Evolutionary conservation across 495 filamentous ascomycete genomes (phyloP).

Genomic region (Aspergillus asperescens): DNA sequence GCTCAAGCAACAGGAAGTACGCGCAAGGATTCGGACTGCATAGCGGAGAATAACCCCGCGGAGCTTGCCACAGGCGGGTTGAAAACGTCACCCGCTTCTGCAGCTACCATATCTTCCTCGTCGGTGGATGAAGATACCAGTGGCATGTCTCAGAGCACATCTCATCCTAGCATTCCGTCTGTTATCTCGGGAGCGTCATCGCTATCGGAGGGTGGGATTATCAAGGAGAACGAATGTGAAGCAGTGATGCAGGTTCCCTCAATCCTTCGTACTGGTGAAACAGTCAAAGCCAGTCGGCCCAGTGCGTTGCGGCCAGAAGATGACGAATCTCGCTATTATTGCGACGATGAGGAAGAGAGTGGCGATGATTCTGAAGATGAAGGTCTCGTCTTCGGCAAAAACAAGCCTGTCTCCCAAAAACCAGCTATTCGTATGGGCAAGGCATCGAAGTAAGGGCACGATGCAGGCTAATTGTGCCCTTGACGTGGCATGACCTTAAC

Average conservation of each 20-base stretch:
- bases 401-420: slow-evolving; percentile 29
- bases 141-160: slow-evolving; percentile 58
- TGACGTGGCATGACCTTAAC: background rate
- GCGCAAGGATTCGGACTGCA: slow-evolving; percentile 45
- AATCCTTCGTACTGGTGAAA: slow-evolving; percentile 44
- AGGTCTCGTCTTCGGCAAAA: slow-evolving; percentile 41
- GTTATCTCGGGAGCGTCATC: slow-evolving; percentile 77
- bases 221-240: slow-evolving; percentile 26
- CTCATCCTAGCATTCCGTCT: slow-evolving; percentile 71
- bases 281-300: slow-evolving; percentile 32
- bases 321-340: slow-evolving; percentile 41
- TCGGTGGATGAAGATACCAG: slow-evolving; percentile 51
- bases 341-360: slow-evolving; percentile 43
- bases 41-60: slow-evolving; percentile 33
- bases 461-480: slow-evolving; percentile 4
- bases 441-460: slow-evolving; percentile 9
- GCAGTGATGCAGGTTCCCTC: slow-evolving; percentile 29
- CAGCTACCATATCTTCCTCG: slow-evolving; percentile 47
- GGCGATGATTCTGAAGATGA: slow-evolving; percentile 48
- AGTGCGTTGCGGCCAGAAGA: slow-evolving; percentile 30
- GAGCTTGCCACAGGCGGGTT: slow-evolving; percentile 44
- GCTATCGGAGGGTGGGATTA: slow-evolving; percentile 50
- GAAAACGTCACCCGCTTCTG: slow-evolving; percentile 52
- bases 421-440: slow-evolving; percentile 16
- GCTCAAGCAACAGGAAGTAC: slow-evolving; percentile 26